Evolutionary conservation across 2,329 filamentous ascomycete genomes (phyloP), one percentile per base, ranked within the genome.

Genomic region (Phyllosticta paracitricarpa): DNA sequence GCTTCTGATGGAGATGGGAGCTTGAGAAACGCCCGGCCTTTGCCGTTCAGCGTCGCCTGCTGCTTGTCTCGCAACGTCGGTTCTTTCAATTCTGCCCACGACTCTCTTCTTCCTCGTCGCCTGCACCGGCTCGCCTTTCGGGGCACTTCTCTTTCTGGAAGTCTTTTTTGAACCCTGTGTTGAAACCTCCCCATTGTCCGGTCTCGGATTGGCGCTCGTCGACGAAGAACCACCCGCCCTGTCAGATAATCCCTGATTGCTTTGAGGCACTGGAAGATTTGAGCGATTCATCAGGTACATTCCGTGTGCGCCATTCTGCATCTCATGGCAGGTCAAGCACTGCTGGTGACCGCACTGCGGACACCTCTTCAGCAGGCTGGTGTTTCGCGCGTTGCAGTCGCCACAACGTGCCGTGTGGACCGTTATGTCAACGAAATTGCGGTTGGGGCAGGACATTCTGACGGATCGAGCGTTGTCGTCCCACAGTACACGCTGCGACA

Each of bases 321-420:
- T n/a, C 40, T 48, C 52, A 72, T 68, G 35, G 68, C 73, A 2
- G 69, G 71, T 59, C 71, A 74, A 3, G 68, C 68, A 3, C 68
- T 70, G 52, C 40, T 48, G 40, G n/a, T 48, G 40, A 7, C 40
- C 40, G n/a, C 40, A 48, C 40, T 17, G n/a, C 14, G 40, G 40
- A 48, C 72, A 74, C 17, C 71, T 69, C 3, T 66, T 65, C 69
- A 74, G 72, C 1, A 62, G 65, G 17, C 64, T 64, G 51, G 61
- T 66, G 54, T 73, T 73, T 24, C 71, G 69, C 51, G 65, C 56
- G 58, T 74, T 71, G 63, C 72, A 74, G 22, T 68, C 66, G 1
- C 69, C 69, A 56, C 72, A 74, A 57, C 73, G 73, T 12, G 72
- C 71, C 0, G 72, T 74, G 54, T 72, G 71, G 14, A 73, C 68